Percentiles rank a stretch among this genome's conserved stretches.
Evolutionary conservation across 2,329 filamentous ascomycete species (phyloP).

Genomic region (Trichoderma afroharzianum): DNA sequence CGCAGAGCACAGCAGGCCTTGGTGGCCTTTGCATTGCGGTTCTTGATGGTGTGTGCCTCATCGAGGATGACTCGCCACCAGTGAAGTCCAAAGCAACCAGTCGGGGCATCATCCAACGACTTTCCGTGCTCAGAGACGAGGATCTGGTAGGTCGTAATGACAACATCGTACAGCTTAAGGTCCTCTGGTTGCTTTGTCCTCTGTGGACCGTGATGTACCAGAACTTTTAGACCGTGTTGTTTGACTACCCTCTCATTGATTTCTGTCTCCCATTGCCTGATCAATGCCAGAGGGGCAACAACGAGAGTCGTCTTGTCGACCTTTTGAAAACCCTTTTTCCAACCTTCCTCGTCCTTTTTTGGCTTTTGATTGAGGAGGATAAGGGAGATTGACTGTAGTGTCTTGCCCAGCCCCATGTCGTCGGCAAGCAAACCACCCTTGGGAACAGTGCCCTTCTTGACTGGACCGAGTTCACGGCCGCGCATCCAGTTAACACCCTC

Average conservation of each 20-base stretch:
- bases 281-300: slow-evolving; percentile 86
- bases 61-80: slow-evolving; percentile 97
- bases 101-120: slow-evolving; percentile 62
- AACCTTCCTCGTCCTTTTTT: slow-evolving; percentile 49
- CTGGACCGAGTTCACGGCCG: slow-evolving; percentile 80
- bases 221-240: slow-evolving; percentile 70
- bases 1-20: slow-evolving; percentile 84
- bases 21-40: slow-evolving; percentile 91
- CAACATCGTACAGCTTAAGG: slow-evolving; percentile 83
- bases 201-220: slow-evolving; percentile 85
- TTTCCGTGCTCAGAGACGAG: slow-evolving; percentile 84
- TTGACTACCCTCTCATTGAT: slow-evolving; percentile 76
- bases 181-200: slow-evolving; percentile 76
- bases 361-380: slow-evolving; percentile 80
- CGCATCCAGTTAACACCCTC: slow-evolving; percentile 95
- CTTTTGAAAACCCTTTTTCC: slow-evolving; percentile 65
- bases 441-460: slow-evolving; percentile 76
- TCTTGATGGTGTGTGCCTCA: slow-evolving; percentile 98
- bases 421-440: slow-evolving; percentile 95
- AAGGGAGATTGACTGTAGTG: slow-evolving; percentile 85
- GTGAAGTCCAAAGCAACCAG: slow-evolving; percentile 83
- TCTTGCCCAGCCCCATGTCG: slow-evolving; percentile 97
- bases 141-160: slow-evolving; percentile 96
- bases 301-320: slow-evolving; percentile 81
- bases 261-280: slow-evolving; percentile 95